A percentile compares a stretch with the other conserved stretches of the same genome.
Conservation (phyloP, 2,329 filamentous ascomycete species). For the Ambrosiella beaveri region DNA sequence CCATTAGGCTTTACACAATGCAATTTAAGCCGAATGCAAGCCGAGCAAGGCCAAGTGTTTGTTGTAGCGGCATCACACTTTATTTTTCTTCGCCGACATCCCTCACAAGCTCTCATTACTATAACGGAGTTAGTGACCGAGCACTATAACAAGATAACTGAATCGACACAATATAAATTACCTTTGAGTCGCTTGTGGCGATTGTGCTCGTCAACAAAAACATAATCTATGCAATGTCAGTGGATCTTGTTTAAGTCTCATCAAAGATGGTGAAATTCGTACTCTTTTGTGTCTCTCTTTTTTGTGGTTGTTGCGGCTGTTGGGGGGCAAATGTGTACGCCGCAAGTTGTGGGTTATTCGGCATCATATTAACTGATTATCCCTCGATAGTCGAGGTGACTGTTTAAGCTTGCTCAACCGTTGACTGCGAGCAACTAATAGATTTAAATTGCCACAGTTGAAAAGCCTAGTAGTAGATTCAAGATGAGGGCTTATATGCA, state of each 20-base stretch:
- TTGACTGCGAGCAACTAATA: no score
- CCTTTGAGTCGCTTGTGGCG: constrained; percentile 92
- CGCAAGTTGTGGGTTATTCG: constrained; percentile 53
- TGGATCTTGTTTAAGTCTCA: not conserved
- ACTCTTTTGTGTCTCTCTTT: constrained; percentile 12
- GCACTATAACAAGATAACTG: not conserved
- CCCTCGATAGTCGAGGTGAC: not conserved
- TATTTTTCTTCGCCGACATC: constrained; percentile 87
- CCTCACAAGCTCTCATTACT: constrained; percentile 97
- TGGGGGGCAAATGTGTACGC: constrained; percentile 59
- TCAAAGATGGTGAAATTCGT: not conserved
- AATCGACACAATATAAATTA: constrained; percentile 24
- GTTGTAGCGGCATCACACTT: constrained; percentile 95
- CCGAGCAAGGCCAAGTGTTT: constrained; percentile 93
- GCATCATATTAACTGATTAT: constrained; percentile 28
- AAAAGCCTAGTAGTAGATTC: no score
- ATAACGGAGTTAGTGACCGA: not conserved
- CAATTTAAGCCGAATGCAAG: constrained; percentile 79
- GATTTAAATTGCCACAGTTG: no score
- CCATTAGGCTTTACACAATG: constrained; percentile 83
- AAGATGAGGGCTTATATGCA: no score
- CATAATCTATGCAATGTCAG: constrained; percentile 56
- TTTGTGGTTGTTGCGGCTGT: constrained; percentile 28
- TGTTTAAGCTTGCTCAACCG: no score
- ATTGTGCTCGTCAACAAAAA: constrained; percentile 97